Evolutionary conservation across 148 eudicot genomes (phyloP), one percentile per base, ranked within the genome.

Genomic region (Camellia sinensis): DNA sequence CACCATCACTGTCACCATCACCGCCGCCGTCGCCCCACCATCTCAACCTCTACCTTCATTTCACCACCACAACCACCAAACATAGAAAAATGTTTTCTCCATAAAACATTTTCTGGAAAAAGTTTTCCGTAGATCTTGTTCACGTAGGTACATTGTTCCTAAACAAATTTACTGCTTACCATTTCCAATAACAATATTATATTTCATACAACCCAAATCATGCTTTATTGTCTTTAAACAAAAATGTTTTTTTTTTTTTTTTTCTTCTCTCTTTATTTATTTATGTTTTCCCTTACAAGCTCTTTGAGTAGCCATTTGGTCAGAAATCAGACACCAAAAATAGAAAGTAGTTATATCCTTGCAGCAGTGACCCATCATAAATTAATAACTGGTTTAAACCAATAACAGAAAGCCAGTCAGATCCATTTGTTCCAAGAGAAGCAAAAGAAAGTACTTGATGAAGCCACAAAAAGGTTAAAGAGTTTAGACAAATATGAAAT

Each of bases 401-500:
- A 46, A 37, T 66, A 52, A 50, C 80, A 78, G n/a, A 52, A 57
- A 74, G n/a, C 37, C 68, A 52, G 37, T 37, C 62, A 66, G 17
- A 29, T 52, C 29, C 21, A 63, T n/a, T 19, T 43, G 48, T 11
- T 62, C 43, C 17, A 63, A 62, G 19, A 63, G 69, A 46, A 48
- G 37, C 52, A 22, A 65, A 64, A 50, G 48, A 65, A 62, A 9
- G 48, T 48, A 14, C 63, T 65, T 63, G 14, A 13, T 76, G 15
- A 77, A 21, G 60, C 44, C 22, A 41, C n/a, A 77, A 21, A 52
- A 17, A 29, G 50, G 18, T 53, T 12, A 77, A 21, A 52, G 12
- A 29, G 50, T 14, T 53, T 17, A 52, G 18, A 29, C 65, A 78
- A 56, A 54, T 54, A 41, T 21, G 57, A 46, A 73, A 54, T 54